A percentile compares a stretch with the other conserved stretches of the same genome.
phyloP scores from a whole-genome alignment of 352 stramenopile genomes.

The Pythium monospermum region DNA sequence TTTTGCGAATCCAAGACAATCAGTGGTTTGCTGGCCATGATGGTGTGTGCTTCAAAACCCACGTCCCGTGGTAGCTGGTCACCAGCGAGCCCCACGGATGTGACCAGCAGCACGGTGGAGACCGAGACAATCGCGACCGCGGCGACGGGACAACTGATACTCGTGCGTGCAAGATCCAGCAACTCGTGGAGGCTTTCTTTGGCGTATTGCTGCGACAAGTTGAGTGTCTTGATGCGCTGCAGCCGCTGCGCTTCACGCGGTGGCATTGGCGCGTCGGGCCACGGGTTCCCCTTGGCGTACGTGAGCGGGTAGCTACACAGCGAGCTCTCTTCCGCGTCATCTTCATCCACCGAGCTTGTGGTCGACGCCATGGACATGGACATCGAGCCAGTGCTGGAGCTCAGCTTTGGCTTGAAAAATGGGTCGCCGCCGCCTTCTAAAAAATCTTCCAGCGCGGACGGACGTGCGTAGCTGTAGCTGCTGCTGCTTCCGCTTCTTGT shows the following conservation, averaged over 20 bases:
- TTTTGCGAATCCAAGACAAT: constrained; percentile 68
- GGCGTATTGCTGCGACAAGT: constrained; percentile 74
- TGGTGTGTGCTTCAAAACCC: constrained; percentile 61
- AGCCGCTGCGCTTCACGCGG: constrained; percentile 47
- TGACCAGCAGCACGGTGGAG: constrained; percentile 71
- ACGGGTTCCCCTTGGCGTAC: constrained; percentile 69
- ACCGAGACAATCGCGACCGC: constrained; percentile 66
- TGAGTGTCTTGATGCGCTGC: constrained; percentile 53
- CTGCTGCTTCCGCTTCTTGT: no score
- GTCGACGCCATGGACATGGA: constrained; percentile 7
- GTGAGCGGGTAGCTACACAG: constrained; percentile 59
- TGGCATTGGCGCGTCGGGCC: constrained; percentile 67
- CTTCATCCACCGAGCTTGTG: constrained; percentile 37
- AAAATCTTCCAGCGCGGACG: constrained; percentile 19
- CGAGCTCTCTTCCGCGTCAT: constrained; percentile 53
- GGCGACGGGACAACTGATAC: constrained; percentile 62
- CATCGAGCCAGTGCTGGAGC: constrained; percentile 7
- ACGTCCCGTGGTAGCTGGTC: constrained; percentile 78
- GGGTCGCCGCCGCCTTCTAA: constrained; percentile 13
- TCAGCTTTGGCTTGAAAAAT: constrained; percentile 3
- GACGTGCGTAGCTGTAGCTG: constrained; percentile 18
- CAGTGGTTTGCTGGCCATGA: constrained; percentile 71
- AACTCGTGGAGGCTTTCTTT: constrained; percentile 68
- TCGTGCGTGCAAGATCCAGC: constrained; percentile 65
- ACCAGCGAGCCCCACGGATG: constrained; percentile 62